Base-by-base conservation (phyloP, 768 basidiomycete genomes). In the Tremella mesenterica region DNA sequence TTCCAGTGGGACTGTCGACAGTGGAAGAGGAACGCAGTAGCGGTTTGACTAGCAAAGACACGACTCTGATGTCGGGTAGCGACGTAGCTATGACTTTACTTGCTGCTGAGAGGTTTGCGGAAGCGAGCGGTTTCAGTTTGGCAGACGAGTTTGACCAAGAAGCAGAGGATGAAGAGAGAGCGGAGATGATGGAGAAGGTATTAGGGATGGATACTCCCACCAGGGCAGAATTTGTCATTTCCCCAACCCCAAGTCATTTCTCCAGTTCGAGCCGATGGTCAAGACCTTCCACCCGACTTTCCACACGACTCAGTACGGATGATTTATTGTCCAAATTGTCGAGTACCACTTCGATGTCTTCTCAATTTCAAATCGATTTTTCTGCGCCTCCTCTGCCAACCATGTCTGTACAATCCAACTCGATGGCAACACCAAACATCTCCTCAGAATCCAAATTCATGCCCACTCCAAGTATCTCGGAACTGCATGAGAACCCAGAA, bases 151-250 rank as follows among this genome's bases (percentile, higher is more conserved):
- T 29, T 14, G 26, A 44, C 4, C 38, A 16, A 6, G 49, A 12
- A 21, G 31, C 36, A 18, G 58, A 59, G 18, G 61, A 50, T 18
- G 67, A 69, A 45, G 62, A 53, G 20, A 44, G 56, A 28, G 58
- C 57, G 2, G 54, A 61, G 29, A 64, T 65, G 53, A 69, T 69
- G 67, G 67, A 69, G 39, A 39, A 54, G 26, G 54, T 69, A 16
- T 45, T 69, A 48, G 56, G 53, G 18, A 65, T 69, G 64, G 67
- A 69, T 43, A 65, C 67, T 21, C 67, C 67, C 12, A 64, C 64
- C n/a, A 56, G 67, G 28, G 52, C 67, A 9, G 62, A 65, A 46
- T 66, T 69, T 45, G 64, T 69, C 47, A 62, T 59, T 27, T 69
- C 67, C 3, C 64, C 67, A 25, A 53, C 61, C 12, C 26, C 47